A percentile compares a stretch with the other conserved stretches of the same genome.
Conservation (phyloP, 805 yeast genomes). For the Pichia ethanolica region DNA sequence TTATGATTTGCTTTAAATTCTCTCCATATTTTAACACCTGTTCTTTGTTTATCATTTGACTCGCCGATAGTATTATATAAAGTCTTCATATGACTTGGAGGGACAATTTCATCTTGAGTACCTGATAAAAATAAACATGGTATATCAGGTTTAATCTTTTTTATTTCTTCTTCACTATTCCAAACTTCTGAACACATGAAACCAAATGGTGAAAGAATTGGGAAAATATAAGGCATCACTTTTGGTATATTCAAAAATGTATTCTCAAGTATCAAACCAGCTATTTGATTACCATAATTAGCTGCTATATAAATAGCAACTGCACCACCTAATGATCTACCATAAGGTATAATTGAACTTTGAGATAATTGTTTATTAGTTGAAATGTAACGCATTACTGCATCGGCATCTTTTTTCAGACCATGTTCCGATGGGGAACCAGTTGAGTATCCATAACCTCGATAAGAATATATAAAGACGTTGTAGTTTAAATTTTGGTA, state of each 20-base stretch:
- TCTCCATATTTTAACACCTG: conserved; percentile 43
- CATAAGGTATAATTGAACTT: conserved; percentile 62
- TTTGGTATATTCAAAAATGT: conserved; percentile 74
- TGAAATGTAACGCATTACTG: conserved; percentile 53
- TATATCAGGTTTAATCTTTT: conserved; percentile 39
- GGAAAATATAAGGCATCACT: conserved; percentile 68
- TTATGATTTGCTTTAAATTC: conserved; percentile 68
- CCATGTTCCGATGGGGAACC: conserved; percentile 77
- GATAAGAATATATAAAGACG: conserved; percentile 77
- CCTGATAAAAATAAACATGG: conserved; percentile 74
- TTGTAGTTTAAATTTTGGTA: conserved; percentile 58
- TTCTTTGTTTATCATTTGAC: conserved; percentile 35
- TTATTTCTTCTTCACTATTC: conserved; percentile 64
- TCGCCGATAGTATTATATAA: conserved; percentile 31
- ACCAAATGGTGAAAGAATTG: conserved; percentile 41
- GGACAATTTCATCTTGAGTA: conserved; percentile 79
- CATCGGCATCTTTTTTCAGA: conserved; percentile 71
- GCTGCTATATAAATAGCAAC: conserved; percentile 80
- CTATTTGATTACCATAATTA: conserved; percentile 34
- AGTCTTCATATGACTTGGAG: conserved; percentile 70
- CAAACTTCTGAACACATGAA: conserved; percentile 70
- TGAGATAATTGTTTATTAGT: conserved; percentile 45
- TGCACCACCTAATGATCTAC: conserved; percentile 93
- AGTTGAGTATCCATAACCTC: conserved; percentile 83
- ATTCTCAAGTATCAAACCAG: conserved; percentile 74